Conservation (phyloP, 2,329 filamentous ascomycete species). For the Xylariaceae sp. region DNA sequence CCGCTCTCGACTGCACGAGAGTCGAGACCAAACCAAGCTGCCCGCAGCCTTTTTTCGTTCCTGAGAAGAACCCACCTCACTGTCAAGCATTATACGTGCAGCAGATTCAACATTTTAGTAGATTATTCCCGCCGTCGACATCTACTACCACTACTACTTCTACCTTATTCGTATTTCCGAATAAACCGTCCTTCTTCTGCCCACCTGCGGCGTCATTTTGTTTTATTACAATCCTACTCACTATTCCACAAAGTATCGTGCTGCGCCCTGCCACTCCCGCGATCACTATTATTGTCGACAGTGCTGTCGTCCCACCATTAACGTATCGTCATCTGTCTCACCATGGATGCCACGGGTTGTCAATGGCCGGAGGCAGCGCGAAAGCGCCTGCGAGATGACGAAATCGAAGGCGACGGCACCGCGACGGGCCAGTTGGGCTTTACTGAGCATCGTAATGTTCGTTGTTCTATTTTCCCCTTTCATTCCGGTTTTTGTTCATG, state of each 20-base stretch:
- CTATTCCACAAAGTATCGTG: not conserved
- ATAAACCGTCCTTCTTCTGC: not conserved
- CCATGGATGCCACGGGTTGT: conserved; percentile 10
- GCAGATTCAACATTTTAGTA: not conserved
- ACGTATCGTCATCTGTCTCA: not conserved
- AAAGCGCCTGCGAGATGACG: conserved; percentile 31
- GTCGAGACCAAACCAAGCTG: not conserved
- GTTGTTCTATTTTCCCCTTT: conserved; percentile 9
- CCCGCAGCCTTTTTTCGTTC: not conserved
- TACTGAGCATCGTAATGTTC: conserved; percentile 33
- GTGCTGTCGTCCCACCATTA: not conserved
- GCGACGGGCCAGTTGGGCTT: conserved; percentile 26
- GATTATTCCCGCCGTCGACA: too few species aligned
- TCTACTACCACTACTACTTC: not conserved
- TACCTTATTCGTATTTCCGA: not conserved
- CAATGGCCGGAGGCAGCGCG: conserved; percentile 20
- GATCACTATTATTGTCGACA: not conserved
- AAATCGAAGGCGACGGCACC: conserved; percentile 16
- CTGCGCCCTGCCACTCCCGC: not conserved
- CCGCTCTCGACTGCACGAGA: not conserved
- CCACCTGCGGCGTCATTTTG: not conserved
- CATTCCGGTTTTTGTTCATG: not conserved
- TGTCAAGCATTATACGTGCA: conserved; percentile 1
- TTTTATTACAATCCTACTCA: not conserved
- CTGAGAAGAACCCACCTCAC: not conserved